phyloP scores from a whole-genome alignment of 345 rosid genomes.

The Arabidopsis suecica region DNA sequence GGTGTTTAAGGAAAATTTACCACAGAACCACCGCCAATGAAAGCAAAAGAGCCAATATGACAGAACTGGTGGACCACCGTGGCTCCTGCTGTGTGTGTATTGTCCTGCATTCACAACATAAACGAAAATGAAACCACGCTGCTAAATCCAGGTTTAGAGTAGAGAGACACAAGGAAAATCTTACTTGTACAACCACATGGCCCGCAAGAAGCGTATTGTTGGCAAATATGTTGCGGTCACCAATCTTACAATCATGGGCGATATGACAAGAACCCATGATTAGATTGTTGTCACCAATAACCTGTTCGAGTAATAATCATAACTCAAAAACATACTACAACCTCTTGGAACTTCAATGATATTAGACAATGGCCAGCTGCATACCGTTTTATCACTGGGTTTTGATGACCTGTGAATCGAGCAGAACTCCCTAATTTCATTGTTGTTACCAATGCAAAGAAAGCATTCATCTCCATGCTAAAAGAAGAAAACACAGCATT shows the following conservation, averaged over 20 bases:
- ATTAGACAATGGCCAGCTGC: slow-evolving; percentile 18
- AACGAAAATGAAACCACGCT: slow-evolving; percentile 34
- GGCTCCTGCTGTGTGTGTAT: slow-evolving; percentile 84
- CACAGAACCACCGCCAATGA: slow-evolving; percentile 94
- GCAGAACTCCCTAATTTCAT: slow-evolving; percentile 84
- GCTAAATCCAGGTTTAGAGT: slow-evolving; percentile 9
- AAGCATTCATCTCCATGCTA: slow-evolving; percentile 82
- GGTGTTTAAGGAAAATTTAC: slow-evolving; percentile 50
- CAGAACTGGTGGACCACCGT: slow-evolving; percentile 89
- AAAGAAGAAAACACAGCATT: slow-evolving; percentile 15
- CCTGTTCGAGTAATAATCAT: slow-evolving; percentile 49
- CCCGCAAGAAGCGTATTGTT: slow-evolving; percentile 92
- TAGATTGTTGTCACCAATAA: slow-evolving; percentile 84
- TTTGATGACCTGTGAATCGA: slow-evolving; percentile 93
- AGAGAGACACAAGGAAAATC: slow-evolving; percentile 25
- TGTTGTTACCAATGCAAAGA: slow-evolving; percentile 80
- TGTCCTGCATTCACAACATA: slow-evolving; percentile 60
- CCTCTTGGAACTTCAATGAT: neutral
- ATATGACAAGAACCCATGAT: slow-evolving; percentile 98
- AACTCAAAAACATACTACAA: slow-evolving; percentile 13
- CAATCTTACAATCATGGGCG: slow-evolving; percentile 94
- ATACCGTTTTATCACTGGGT: slow-evolving; percentile 71
- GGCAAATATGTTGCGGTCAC: slow-evolving; percentile 85
- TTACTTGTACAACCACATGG: slow-evolving; percentile 87
- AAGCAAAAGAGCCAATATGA: slow-evolving; percentile 76